Evolutionary conservation across 148 eudicot species (phyloP).

Genomic region (Persicaria maculosa): DNA sequence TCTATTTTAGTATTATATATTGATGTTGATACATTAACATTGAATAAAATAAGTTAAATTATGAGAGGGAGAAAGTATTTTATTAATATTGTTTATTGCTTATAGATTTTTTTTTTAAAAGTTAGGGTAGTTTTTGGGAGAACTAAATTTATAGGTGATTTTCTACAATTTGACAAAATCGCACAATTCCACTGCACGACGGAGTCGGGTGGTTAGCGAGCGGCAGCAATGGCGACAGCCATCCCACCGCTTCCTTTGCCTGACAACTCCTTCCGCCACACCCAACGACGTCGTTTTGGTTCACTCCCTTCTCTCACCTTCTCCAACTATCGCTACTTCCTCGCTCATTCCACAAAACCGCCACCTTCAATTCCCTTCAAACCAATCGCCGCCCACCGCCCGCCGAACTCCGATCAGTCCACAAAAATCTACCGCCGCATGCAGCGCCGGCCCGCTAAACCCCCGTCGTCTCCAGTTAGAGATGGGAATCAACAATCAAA

Average conservation of each 20-base stretch:
- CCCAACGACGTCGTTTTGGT: background rate
- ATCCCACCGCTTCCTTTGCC: background rate
- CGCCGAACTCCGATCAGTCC: background rate
- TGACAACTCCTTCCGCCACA: background rate
- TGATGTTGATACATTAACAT: too few relatives aligned
- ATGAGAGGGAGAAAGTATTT: too few relatives aligned
- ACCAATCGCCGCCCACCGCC: background rate
- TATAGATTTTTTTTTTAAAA: too few relatives aligned
- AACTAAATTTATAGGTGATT: background rate
- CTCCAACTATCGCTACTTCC: background rate
- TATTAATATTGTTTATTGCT: too few relatives aligned
- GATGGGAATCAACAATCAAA: background rate
- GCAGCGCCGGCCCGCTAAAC: background rate
- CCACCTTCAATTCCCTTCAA: background rate
- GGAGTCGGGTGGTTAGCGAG: background rate
- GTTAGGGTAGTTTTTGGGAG: too few relatives aligned
- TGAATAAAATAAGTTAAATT: too few relatives aligned
- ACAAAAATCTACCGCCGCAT: slow-evolving; percentile 6
- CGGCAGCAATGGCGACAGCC: slow-evolving; percentile 4
- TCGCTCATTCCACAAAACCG: background rate
- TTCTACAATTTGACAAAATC: background rate
- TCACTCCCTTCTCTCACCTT: background rate
- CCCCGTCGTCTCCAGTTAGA: background rate
- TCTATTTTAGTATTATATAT: too few relatives aligned
- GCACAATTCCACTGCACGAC: background rate